Evolutionary conservation across 2,329 filamentous ascomycete species (phyloP).

Genomic region (Volutella citrinella): DNA sequence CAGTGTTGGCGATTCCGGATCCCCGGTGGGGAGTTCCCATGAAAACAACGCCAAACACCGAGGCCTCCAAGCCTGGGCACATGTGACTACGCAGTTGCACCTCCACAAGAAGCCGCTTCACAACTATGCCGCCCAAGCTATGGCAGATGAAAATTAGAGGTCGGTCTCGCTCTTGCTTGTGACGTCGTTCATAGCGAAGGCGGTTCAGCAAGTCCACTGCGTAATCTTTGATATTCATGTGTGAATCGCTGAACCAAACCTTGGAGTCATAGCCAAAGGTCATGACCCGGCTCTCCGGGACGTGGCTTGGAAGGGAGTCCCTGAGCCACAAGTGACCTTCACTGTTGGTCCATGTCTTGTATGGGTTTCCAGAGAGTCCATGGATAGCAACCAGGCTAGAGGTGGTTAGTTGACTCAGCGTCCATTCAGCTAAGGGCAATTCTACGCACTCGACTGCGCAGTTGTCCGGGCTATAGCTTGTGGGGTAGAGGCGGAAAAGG

Average conservation of each 20-base stretch:
- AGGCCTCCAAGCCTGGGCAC: not conserved
- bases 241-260: constrained; percentile 1
- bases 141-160: constrained; percentile 1
- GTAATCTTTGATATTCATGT: not conserved
- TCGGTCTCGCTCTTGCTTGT: not conserved
- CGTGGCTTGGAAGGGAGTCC: not conserved
- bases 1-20: not conserved
- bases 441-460: too few relatives aligned
- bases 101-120: not conserved
- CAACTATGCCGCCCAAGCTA: not conserved
- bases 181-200: not conserved
- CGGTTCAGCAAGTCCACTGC: constrained; percentile 1
- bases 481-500: too few relatives aligned
- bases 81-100: not conserved
- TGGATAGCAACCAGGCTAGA: constrained; percentile 1
- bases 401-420: too few relatives aligned
- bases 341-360: not conserved
- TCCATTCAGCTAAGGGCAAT: too few relatives aligned
- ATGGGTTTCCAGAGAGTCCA: constrained; percentile 1
- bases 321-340: not conserved
- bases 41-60: constrained; percentile 1
- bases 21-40: constrained; percentile 1
- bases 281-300: not conserved
- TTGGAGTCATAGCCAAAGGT: constrained; percentile 1
- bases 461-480: too few relatives aligned